Evolutionary conservation across 2,329 filamentous ascomycete species (phyloP), one percentile per base, ranked within the genome.

Genomic region (Cladophialophora psammophila): DNA sequence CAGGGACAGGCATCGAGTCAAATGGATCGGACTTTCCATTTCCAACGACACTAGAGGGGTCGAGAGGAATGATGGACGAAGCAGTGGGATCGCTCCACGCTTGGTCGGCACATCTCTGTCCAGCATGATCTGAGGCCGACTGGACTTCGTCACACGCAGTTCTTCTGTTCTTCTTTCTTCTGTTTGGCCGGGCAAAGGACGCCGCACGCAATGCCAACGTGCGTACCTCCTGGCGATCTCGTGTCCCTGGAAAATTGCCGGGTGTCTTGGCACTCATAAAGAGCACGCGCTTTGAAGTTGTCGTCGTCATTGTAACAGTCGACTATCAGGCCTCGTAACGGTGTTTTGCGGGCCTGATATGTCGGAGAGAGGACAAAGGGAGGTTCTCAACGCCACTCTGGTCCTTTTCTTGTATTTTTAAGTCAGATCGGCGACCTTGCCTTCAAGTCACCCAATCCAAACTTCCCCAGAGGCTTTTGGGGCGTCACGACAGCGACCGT

Each of bases 261-360:
- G 59, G 59, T 7, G 59, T 61, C 42, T 52, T 61, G 36, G 45
- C 31, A 18, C 34, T 53, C 59, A 61, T 61, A 20, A 61, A 61
- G 32, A 38, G 45, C 45, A 61, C 59, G 10, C 42, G 45, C 59
- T 61, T 61, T 1, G 45, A 50, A 26, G 40, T 5, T 1, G 31
- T 36, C 52, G 15, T 12, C 1, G n/a, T 35, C 52, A 8, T 55
- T 2, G 52, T 35, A 3, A 3, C 31, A 20, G 18, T 50, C 45
- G 18, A 50, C 45, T 26, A 9, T 50, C 26, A 8, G 45, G 5
- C 45, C 20, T 50, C 7, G 18, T 9, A 20, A 4, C 18, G 8
- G 20, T 50, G 15, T 6, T n/a, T 18, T 45, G 18, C 15, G 18
- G 3, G 40, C 7, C 7, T 10, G 40, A 7, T 18, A 2, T 2